A percentile compares a stretch with the other conserved stretches of the same genome.
phyloP scores from a whole-genome alignment of 352 stramenopile genomes.

The Elongisporangium prolatum region DNA sequence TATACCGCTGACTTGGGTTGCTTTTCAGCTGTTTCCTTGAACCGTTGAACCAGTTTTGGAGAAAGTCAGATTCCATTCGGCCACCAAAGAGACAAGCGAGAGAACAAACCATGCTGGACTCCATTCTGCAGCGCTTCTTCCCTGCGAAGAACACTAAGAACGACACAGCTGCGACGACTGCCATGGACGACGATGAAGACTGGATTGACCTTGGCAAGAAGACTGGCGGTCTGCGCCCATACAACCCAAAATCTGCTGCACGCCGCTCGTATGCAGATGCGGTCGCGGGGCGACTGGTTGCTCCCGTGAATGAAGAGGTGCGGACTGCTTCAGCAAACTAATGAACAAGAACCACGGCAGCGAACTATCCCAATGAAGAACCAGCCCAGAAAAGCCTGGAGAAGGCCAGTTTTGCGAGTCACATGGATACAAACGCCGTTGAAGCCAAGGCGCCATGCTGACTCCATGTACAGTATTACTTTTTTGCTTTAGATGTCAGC shows the following conservation, averaged over 20 bases:
- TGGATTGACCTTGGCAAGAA: slow-evolving; percentile 45
- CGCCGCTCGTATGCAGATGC: slow-evolving; percentile 41
- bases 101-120: slow-evolving; percentile 24
- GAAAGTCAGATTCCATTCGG: background rate
- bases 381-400: background rate
- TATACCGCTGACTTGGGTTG: background rate
- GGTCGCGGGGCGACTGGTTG: slow-evolving; percentile 21
- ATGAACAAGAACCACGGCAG: background rate
- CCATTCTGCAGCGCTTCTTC: slow-evolving; percentile 32
- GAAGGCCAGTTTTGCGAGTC: background rate
- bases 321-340: background rate
- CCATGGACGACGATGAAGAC: slow-evolving; percentile 25
- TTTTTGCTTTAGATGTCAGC: background rate
- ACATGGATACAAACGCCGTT: background rate
- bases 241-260: slow-evolving; percentile 1
- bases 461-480: background rate
- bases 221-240: background rate
- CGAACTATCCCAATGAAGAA: background rate
- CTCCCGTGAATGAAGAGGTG: background rate
- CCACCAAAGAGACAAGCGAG: background rate
- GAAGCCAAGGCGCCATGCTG: background rate
- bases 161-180: slow-evolving; percentile 24
- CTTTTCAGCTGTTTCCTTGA: background rate
- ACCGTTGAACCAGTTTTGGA: background rate
- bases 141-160: slow-evolving; percentile 15